These are phyloP conservation scores for Botrytis elliptica DNA, from an alignment of 2,329 filamentous ascomycete species.

Conservation along the genomic window DNA sequence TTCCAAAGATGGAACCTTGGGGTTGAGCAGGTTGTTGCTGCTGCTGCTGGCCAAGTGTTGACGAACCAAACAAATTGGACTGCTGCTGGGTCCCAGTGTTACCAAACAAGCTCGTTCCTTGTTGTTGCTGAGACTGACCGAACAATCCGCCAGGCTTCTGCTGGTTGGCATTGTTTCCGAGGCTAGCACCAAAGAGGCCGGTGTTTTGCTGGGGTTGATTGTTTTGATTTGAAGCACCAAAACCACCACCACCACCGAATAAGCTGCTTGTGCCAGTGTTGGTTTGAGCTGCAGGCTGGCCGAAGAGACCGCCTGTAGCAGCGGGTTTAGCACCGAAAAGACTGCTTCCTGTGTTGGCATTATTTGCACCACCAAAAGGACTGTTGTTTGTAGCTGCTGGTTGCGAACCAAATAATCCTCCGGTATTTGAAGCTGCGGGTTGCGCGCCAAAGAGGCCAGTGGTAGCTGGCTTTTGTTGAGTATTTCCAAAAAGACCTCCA, in stretches of 20 bases:
- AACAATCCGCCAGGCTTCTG: conserved; percentile 57
- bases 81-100: conserved; percentile 33
- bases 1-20: conserved; percentile 62
- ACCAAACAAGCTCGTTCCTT: conserved; percentile 52
- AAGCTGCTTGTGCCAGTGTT: conserved; percentile 34
- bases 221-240: conserved; percentile 42
- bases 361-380: conserved; percentile 30
- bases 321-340: conserved; percentile 43
- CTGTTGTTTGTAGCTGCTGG: conserved; percentile 29
- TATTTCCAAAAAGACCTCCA: conserved; percentile 41
- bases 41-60: conserved; percentile 32
- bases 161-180: conserved; percentile 47
- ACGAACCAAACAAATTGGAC: conserved; percentile 37
- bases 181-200: conserved; percentile 49
- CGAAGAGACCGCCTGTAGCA: conserved; percentile 45
- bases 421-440: conserved; percentile 38
- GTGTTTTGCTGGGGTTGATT: conserved; percentile 43
- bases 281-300: conserved; percentile 40
- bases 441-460: conserved; percentile 45
- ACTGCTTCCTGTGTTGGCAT: conserved; percentile 37
- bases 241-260: conserved; percentile 20
- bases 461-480: conserved; percentile 43
- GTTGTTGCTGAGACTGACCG: conserved; percentile 41
- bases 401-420: conserved; percentile 41
- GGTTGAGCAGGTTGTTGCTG: conserved; percentile 41